These are phyloP conservation scores for Ganoderma sp. DNA, from an alignment of 1,284 basidiomycete genomes.

Conservation along the genomic window DNA sequence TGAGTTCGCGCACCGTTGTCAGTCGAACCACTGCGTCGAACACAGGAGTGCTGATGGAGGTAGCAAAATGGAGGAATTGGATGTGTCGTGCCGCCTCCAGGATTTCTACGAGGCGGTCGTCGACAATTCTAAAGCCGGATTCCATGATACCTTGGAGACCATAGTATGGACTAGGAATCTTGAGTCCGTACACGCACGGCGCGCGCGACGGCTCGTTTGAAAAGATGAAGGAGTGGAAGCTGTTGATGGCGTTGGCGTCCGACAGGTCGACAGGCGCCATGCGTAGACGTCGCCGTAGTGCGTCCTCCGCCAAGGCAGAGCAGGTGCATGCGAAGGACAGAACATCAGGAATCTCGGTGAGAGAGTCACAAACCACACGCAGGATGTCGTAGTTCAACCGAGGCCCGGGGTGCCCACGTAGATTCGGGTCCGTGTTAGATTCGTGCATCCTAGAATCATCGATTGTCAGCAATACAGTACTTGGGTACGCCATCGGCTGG, in stretches of 20 bases:
- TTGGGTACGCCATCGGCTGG: no score
- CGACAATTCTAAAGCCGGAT: neutral
- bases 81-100: neutral
- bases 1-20: neutral
- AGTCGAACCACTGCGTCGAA: neutral
- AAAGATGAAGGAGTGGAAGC: neutral
- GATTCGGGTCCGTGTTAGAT: neutral
- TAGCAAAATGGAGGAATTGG: neutral
- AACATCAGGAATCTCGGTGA: neutral
- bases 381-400: neutral
- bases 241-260: neutral
- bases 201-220: neutral
- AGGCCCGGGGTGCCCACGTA: neutral
- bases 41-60: neutral
- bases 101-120: neutral
- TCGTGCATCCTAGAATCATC: neutral
- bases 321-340: constrained; percentile 2
- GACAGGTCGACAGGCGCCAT: neutral
- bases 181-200: neutral
- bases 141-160: no score
- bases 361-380: neutral
- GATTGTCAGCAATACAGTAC: no score
- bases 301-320: neutral
- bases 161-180: no score
- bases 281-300: neutral